A percentile compares a stretch with the other conserved stretches of the same genome.
These are phyloP conservation scores for Ganoderma sp. DNA, from an alignment of 1,284 basidiomycete genomes.

Conservation along the genomic window DNA sequence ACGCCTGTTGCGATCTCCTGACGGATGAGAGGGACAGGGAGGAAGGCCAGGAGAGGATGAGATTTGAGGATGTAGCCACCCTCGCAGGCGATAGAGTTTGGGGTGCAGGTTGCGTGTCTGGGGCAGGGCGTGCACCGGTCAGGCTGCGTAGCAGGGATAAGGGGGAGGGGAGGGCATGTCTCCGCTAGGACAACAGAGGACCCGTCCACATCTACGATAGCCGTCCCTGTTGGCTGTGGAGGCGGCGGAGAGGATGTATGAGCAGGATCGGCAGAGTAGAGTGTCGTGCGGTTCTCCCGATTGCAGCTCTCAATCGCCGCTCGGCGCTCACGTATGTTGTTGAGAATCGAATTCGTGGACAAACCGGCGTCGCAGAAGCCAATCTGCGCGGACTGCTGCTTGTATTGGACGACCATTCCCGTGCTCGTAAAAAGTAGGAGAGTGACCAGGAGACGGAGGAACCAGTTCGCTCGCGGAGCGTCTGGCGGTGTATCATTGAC, in stretches of 20 bases:
- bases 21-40: constrained; percentile 45
- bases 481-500: constrained; percentile 23
- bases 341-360: constrained; percentile 66
- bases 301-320: constrained; percentile 65
- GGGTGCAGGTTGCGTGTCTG: constrained; percentile 77
- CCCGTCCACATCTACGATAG: constrained; percentile 1
- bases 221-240: constrained; percentile 30
- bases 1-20: constrained; percentile 19
- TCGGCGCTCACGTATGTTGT: constrained; percentile 51
- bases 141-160: constrained; percentile 67
- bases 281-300: constrained; percentile 54
- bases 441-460: constrained; percentile 48
- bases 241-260: constrained; percentile 28
- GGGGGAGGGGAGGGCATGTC: constrained; percentile 57
- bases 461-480: constrained; percentile 19
- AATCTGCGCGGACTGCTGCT: constrained; percentile 70
- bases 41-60: constrained; percentile 62
- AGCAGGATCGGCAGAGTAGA: constrained; percentile 44
- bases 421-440: constrained; percentile 47
- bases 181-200: constrained; percentile 37
- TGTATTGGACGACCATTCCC: constrained; percentile 58
- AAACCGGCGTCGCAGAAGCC: constrained; percentile 83
- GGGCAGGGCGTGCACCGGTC: constrained; percentile 87
- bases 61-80: constrained; percentile 76
- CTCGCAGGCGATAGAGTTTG: constrained; percentile 70